Conservation (phyloP, 345 rosid genomes). For the Camelina laxa region DNA sequence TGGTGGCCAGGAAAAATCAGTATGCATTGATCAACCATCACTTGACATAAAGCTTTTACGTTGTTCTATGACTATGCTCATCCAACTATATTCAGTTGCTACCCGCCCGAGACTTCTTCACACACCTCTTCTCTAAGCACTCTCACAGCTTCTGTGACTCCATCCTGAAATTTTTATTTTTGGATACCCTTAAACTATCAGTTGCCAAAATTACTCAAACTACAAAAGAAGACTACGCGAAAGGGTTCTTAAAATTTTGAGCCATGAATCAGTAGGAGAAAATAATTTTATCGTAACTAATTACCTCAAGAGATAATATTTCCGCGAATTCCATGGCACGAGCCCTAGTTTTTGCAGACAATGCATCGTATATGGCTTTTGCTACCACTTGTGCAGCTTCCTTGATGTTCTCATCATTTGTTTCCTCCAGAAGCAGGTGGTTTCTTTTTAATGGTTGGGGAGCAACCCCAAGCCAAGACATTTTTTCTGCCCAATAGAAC, state of each 20-base stretch:
- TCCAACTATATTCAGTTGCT: conserved; percentile 13
- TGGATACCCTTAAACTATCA: conserved; percentile 3
- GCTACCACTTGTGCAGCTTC: conserved; percentile 61
- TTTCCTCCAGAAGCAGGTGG: conserved; percentile 56
- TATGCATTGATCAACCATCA: conserved; percentile 17
- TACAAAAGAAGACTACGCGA: neutral
- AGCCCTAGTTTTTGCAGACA: conserved; percentile 56
- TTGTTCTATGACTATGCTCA: conserved; percentile 14
- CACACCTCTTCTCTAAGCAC: conserved; percentile 64
- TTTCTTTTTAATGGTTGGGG: conserved; percentile 71
- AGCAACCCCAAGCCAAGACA: conserved; percentile 91
- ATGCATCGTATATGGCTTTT: conserved; percentile 58
- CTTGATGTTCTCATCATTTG: conserved; percentile 45
- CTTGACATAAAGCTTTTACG: conserved; percentile 4
- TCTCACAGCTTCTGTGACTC: conserved; percentile 77
- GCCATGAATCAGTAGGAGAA: conserved; percentile 2
- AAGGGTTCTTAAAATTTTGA: neutral
- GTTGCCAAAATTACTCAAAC: conserved; percentile 19
- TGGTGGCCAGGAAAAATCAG: neutral
- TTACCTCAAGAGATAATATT: conserved; percentile 74
- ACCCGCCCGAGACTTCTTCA: conserved; percentile 23
- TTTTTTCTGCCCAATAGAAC: conserved; percentile 95
- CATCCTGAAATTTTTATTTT: conserved; percentile 58
- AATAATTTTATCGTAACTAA: neutral
- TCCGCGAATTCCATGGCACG: conserved; percentile 60